These are phyloP conservation scores for Colletotrichum tanaceti DNA, from an alignment of 2,329 filamentous ascomycete species.

Conservation along the genomic window DNA sequence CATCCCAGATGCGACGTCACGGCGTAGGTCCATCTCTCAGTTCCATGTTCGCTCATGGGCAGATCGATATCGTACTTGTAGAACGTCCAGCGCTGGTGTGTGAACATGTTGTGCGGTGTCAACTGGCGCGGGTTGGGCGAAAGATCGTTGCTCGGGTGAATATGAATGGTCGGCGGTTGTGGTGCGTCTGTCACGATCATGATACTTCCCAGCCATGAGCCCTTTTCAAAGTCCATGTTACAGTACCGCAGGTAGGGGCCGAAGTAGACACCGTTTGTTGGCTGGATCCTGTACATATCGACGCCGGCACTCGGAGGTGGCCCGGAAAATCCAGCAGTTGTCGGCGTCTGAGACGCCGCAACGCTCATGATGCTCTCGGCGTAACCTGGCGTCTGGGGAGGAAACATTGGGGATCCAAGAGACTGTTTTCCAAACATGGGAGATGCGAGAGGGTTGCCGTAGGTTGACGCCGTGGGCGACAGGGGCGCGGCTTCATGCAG, in stretches of 20 bases:
- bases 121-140: conserved; percentile 93
- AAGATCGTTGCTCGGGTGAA: conserved; percentile 89
- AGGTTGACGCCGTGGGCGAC: conserved; percentile 83
- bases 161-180: conserved; percentile 94
- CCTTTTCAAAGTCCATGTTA: conserved; percentile 95
- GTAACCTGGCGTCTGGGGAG: conserved; percentile 85
- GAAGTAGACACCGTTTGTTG: conserved; percentile 98
- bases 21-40: conserved; percentile 95
- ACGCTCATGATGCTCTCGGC: conserved; percentile 89
- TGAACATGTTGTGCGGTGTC: conserved; percentile 82
- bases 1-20: conserved; percentile 97
- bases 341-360: conserved; percentile 77
- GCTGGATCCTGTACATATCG: conserved; percentile 92
- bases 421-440: conserved; percentile 76
- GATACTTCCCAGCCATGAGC: conserved; percentile 92
- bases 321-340: conserved; percentile 84
- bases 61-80: conserved; percentile 94
- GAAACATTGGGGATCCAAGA: conserved; percentile 83
- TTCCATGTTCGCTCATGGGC: conserved; percentile 84
- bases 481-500: conserved; percentile 84
- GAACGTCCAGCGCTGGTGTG: conserved; percentile 94
- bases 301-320: conserved; percentile 91
- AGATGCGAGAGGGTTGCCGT: conserved; percentile 78
- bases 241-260: conserved; percentile 95
- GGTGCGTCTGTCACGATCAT: conserved; percentile 90